A percentile compares a stretch with the other conserved stretches of the same genome.
phyloP scores from a whole-genome alignment of 2,329 filamentous ascomycete species.

The Colletotrichum chrysophilum region DNA sequence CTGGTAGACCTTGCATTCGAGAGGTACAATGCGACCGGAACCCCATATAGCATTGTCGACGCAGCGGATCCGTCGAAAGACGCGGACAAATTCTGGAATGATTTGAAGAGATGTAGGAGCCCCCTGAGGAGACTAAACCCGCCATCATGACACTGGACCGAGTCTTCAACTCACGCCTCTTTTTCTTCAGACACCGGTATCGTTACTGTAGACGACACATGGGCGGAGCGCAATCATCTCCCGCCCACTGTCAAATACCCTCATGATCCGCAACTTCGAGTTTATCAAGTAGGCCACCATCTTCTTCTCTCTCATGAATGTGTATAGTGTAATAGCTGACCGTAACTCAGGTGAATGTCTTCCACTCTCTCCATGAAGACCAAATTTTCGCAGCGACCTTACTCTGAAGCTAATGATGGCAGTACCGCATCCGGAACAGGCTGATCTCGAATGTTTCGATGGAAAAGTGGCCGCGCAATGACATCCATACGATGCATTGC shows the following conservation, averaged over 20 bases:
- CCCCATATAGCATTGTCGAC: background rate
- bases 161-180: background rate
- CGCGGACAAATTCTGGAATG: background rate
- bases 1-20: background rate
- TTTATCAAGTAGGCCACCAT: background rate
- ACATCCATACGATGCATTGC: background rate
- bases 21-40: background rate
- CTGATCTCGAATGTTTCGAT: background rate
- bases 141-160: no score
- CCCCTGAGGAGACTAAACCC: background rate
- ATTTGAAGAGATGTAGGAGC: background rate
- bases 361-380: background rate
- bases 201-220: background rate
- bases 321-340: background rate
- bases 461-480: background rate
- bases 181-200: background rate
- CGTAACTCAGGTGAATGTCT: background rate
- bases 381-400: rapidly evolving
- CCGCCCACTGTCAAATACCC: background rate
- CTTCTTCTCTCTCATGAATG: background rate
- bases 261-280: background rate
- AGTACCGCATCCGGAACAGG: slow-evolving; percentile 1
- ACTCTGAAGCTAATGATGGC: background rate
- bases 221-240: background rate
- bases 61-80: background rate